Base-by-base conservation (phyloP, 2,329 filamentous ascomycete species). In the Colletotrichum melonis region DNA sequence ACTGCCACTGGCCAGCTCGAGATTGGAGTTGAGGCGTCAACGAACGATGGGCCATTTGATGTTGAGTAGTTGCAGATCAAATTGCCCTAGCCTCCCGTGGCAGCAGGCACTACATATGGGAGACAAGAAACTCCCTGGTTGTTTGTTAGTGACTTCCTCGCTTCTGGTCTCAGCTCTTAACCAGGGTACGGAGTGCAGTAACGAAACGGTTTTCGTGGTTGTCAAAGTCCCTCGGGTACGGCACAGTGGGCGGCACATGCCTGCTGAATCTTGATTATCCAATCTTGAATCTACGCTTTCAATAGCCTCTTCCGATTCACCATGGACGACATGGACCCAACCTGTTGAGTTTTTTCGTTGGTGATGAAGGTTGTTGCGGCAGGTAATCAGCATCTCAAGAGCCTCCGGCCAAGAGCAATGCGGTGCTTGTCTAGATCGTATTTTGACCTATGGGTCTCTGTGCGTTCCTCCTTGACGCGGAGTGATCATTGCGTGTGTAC, bases 121-220 rank as follows among this genome's bases (percentile, higher is more conserved):
- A 35, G 60, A 60, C 24, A n/a, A 42, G 32, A 19, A 49, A 35
- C 35, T 49, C 38, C 14, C 38, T 42, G 38, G 38, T 19, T 28
- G 59, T 22, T 35, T 38, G 24, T 70, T 55, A 38, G 66, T 55
- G 42, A 57, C n/a, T 38, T 56, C 55, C 55, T 60, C 52, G 58
- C 58, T 28, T 60, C 55, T 26, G 42, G 69, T 59, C 59, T 73
- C 66, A 65, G 26, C 46, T 24, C 59, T 65, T 55, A 14, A 42
- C 12, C 38, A 42, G 38, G 14, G 38, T 30, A 30, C 30, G 30
- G 7, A 30, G 30, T 42, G 14, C 12, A 42, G 38, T 42, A 32
- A 28, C 22, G 19, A 35, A 22, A 28, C 30, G 42, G 46, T 60
- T 68, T 24, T 26, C 12, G 22, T 22, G 57, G 14, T 42, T 42